Base-by-base conservation (phyloP, 768 basidiomycete genomes). In the Hypsizygus marmoreus region DNA sequence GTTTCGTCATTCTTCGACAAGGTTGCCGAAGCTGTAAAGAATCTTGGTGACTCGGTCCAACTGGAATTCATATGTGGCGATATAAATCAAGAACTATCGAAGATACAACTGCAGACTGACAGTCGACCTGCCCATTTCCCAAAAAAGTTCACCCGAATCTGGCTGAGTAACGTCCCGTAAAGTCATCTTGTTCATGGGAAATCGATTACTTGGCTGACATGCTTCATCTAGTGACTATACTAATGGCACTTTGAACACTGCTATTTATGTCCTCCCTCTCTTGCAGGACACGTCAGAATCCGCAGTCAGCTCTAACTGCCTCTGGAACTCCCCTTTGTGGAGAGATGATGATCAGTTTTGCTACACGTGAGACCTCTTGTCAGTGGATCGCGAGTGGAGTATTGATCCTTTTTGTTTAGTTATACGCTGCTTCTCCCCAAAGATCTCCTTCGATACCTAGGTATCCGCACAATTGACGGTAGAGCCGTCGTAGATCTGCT, bases 151-250 rank as follows among this genome's bases (percentile, higher is more conserved):
- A 67, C 60, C 3, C 46, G 67, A 12, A 66, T 67, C 36, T 71
- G 66, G 59, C 40, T 70, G 22, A 66, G 62, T 44, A 71, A 67
- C 38, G 57, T 66, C 16, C 65, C 65, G 66, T 68, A 29, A 54
- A 60, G 54, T 16, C 24, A 24, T 35, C 31, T 13, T 32, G 3
- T 35, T 6, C n/a, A 37, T 7, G 10, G 14, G 4, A 23, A 9
- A 17, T 14, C 6, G 22, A 9, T 6, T 29, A 28, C 31, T n/a
- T 37, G 13, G 14, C 9, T 20, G 3, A 16, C n/a, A n/a, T n/a
- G n/a, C n/a, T 4, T 2, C 13, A 17, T 37, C 6, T 39, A 67
- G 65, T 2, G 66, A 71, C 42, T 68, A 66, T 39, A 62, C 59
- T 0, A 56, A 66, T 37, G 67, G 67, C 1, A 59, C 62, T 1